Conservation (phyloP, 148 eudicot genomes). For the Pharnaceum exiguum region DNA sequence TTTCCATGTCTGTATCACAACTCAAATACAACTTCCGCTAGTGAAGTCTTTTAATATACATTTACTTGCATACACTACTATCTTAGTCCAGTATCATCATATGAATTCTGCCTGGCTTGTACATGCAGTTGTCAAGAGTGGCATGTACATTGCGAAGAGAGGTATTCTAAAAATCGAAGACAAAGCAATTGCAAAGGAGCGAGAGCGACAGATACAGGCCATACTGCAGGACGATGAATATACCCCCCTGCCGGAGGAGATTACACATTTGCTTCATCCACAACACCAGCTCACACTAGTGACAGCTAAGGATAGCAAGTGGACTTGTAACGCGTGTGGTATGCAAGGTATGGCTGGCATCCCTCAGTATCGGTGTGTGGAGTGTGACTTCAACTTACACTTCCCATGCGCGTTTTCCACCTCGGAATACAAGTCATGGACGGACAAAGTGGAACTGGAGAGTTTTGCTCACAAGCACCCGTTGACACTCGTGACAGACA, state of each 20-base stretch:
- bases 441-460: too few species aligned
- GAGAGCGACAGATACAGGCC: not conserved
- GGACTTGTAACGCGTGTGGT: not conserved
- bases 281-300: not conserved
- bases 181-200: not conserved
- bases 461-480: conserved; percentile 6
- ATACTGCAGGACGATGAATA: too few species aligned
- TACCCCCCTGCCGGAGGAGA: not conserved
- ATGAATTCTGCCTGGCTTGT: too few species aligned
- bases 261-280: not conserved
- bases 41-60: too few species aligned
- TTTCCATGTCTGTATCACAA: too few species aligned
- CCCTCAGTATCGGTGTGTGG: not conserved
- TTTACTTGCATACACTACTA: too few species aligned
- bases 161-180: not conserved
- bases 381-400: conserved; percentile 1
- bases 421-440: too few species aligned
- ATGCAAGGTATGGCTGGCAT: not conserved
- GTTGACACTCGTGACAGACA: not conserved
- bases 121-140: too few species aligned
- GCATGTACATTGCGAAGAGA: not conserved
- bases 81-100: too few species aligned
- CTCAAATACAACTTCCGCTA: too few species aligned
- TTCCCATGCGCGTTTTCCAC: not conserved
- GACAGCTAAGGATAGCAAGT: not conserved